Percentiles rank a stretch among this genome's conserved stretches.
These are phyloP conservation scores for Lophiotrema nucula DNA, from an alignment of 495 filamentous ascomycete species.

Conservation along the genomic window DNA sequence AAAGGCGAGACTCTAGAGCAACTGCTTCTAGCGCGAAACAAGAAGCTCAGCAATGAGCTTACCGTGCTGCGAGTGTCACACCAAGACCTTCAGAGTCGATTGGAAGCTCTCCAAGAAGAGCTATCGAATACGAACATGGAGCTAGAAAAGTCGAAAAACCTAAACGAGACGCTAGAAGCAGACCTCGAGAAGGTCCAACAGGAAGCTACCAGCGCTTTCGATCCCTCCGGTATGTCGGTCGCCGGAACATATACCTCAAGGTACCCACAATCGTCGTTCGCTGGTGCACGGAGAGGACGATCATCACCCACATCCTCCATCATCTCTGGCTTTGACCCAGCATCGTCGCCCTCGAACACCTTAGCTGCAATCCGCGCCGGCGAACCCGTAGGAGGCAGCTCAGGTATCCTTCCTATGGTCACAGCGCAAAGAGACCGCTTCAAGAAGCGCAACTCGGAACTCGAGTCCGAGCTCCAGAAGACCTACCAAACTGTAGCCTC, in stretches of 20 bases:
- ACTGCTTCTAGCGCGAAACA: constrained; percentile 86
- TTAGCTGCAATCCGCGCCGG: constrained; percentile 62
- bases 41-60: constrained; percentile 90
- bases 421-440: constrained; percentile 97
- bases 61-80: constrained; percentile 91
- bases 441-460: constrained; percentile 89
- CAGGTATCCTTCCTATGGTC: constrained; percentile 95
- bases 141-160: constrained; percentile 76
- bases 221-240: constrained; percentile 82
- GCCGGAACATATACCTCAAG: constrained; percentile 88
- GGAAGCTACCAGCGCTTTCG: constrained; percentile 77
- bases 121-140: constrained; percentile 81
- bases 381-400: constrained; percentile 75
- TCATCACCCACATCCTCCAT: constrained; percentile 95
- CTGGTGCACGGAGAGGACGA: constrained; percentile 51
- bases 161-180: constrained; percentile 87
- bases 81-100: constrained; percentile 79
- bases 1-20: constrained; percentile 87
- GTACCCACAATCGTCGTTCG: constrained; percentile 72
- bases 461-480: constrained; percentile 88
- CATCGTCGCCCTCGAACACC: constrained; percentile 46
- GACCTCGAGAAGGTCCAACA: constrained; percentile 86
- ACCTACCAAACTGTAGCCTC: constrained; percentile 77
- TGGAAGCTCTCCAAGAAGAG: constrained; percentile 78
- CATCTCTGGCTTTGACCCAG: constrained; percentile 88